Conservation (phyloP, 257 asterid genomes). For the Rauvolfia tetraphylla region DNA sequence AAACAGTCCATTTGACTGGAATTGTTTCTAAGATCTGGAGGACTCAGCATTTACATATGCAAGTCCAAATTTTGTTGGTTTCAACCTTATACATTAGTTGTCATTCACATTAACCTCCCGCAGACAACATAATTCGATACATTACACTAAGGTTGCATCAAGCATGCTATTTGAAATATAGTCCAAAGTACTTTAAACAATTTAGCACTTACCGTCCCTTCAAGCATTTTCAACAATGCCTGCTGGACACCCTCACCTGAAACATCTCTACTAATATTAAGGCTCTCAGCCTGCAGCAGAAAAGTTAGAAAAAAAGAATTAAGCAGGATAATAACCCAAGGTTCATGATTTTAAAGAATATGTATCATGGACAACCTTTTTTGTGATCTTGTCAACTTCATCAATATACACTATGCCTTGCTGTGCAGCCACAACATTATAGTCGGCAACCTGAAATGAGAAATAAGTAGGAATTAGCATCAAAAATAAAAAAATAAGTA, state of each 20-base stretch:
- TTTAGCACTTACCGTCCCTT: conserved; percentile 81
- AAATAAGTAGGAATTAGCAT: conserved; percentile 5
- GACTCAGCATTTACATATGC: background rate
- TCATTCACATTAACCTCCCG: background rate
- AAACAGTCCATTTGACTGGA: background rate
- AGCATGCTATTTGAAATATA: background rate
- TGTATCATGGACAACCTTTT: conserved; percentile 49
- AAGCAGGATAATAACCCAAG: conserved; percentile 2
- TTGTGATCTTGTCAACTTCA: conserved; percentile 98
- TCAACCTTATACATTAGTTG: background rate
- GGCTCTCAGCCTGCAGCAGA: conserved; percentile 80
- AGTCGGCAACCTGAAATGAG: conserved; percentile 78
- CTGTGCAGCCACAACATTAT: conserved; percentile 94
- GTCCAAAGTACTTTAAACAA: background rate
- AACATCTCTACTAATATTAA: conserved; percentile 94
- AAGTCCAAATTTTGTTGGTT: background rate
- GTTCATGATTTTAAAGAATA: background rate
- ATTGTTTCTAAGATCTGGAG: background rate
- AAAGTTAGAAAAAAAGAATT: conserved; percentile 4
- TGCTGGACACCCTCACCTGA: conserved; percentile 99
- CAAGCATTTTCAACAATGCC: conserved; percentile 97
- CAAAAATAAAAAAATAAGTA: background rate
- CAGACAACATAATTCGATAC: background rate
- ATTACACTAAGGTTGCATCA: background rate
- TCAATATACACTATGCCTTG: conserved; percentile 98